Base-by-base conservation (phyloP, 495 filamentous ascomycete species). In the Hypoxylon crocopeplum region DNA sequence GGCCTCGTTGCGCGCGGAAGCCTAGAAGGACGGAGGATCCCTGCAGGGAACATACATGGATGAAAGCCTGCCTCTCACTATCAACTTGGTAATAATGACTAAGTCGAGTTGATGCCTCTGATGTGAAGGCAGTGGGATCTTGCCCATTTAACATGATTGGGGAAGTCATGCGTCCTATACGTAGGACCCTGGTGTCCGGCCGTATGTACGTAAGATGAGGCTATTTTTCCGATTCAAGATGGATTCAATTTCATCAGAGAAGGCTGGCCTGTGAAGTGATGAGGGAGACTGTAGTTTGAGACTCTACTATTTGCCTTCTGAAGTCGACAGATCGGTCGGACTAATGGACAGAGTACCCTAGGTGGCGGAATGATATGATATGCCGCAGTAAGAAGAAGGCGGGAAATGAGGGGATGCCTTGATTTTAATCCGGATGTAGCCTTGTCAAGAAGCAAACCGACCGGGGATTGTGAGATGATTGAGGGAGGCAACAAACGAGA, bases 11-110 rank as follows among this genome's bases (percentile, higher is more conserved):
- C 8, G 17, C 1, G 24, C 17, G 13, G 22, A 34, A 30, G 17
- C 11, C 11, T 4, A 21, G 1, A 17, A 41, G 6, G 17, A 11
- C 24, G 5, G 37, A 27, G 29, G 12, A 49, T 25, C 22, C 22
- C 37, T 7, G 13, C 16, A 22, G 21, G 10, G 3, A 16, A 52
- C 62, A 17, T 61, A 56, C 57, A 51, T 53, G 61, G 27, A 64
- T 66, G 57, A 66, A 66, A 24, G 57, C 13, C 22, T 66, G 62
- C 13, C 62, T 57, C 29, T 66, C 62, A 24, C 3, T 66, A 61
- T 66, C 62, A 53, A 66, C 40, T 48, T 52, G 47, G 41, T 36
- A 62, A 54, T 66, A 66, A 53, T 60, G 52, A 38, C 1, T 61
- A 53, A 66, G 62, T 46, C 62, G 56, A 16, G 6, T 46, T 33